Base-by-base conservation (phyloP, 2,329 filamentous ascomycete species). In the Talaromyces sp. region DNA sequence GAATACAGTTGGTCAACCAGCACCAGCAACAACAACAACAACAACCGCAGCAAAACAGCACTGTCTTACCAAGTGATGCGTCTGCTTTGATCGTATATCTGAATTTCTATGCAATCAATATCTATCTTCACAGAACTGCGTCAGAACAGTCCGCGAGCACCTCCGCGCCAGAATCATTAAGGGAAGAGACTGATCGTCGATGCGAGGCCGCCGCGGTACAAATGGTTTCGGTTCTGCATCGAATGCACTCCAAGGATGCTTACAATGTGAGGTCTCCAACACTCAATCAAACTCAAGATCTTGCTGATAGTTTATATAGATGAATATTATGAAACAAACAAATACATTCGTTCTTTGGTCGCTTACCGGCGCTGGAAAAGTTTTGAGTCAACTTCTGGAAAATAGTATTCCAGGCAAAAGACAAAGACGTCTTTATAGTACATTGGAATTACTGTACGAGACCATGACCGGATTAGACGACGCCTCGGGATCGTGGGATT, bases 311-410 rank as follows among this genome's bases (percentile, higher is more conserved):
- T 31, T 6, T 28, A 25, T 25, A 2, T 14, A 50, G 46, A 50
- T 50, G 18, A 50, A 50, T 11, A 50, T 50, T 4, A 5, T 50
- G 46, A 50, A 50, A 50, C 46, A 50, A 31, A 18, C 46, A 25
- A 50, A 50, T 50, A n/a, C 46, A 31, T 50, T 50, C 18, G 25
- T 50, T 25, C 46, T 50, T 31, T 50, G 46, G 46, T 50, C 46
- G 11, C 46, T 50, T 1, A 50, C 18, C 21, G 21, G 21, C 9
- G 46, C 46, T 16, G 46, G 21, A 25, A n/a, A 14, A 50, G 11
- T 50, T 9, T 16, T 50, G 46, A 28, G 46, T 50, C 46, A 50
- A 25, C 46, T 50, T 28, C 46, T 50, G 21, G 46, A 50, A 28
- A 50, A 18, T n/a, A 50, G 46, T 31, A 50, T 25, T n/a, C 46